These are phyloP conservation scores for Leccinum truebloodii DNA, from an alignment of 768 basidiomycete genomes.

Conservation along the genomic window DNA sequence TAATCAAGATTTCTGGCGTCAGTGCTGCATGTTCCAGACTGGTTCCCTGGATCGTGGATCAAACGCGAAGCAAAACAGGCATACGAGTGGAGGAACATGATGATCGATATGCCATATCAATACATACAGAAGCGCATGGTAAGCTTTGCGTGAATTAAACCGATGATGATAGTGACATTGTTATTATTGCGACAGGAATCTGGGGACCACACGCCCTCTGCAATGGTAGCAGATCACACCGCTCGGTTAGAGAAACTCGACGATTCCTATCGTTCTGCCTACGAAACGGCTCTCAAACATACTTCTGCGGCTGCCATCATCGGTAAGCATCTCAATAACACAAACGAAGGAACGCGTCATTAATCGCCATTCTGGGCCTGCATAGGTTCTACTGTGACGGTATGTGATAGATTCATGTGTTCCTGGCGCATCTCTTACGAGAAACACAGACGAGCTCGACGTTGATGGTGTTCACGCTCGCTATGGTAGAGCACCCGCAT, in stretches of 20 bases:
- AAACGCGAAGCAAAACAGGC: constrained; percentile 4
- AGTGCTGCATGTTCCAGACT: constrained; percentile 14
- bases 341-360: too few species aligned
- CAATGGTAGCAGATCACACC: constrained; percentile 13
- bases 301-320: constrained; percentile 8
- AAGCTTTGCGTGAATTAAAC: neutral
- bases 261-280: neutral
- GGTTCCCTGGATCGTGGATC: constrained; percentile 13
- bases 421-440: neutral
- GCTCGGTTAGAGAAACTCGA: constrained; percentile 9
- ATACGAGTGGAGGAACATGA: neutral
- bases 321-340: constrained; percentile 3
- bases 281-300: constrained; percentile 1
- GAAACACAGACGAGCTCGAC: neutral
- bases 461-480: neutral
- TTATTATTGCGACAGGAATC: neutral
- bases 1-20: neutral
- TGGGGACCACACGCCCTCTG: neutral
- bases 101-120: constrained; percentile 6
- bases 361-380: too few species aligned
- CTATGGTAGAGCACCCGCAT: neutral
- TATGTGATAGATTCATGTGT: neutral
- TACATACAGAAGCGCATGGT: constrained; percentile 4
- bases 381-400: neutral
- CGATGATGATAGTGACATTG: neutral